Evolutionary conservation across 2,329 filamentous ascomycete species (phyloP), one percentile per base, ranked within the genome.

Genomic region (Apiospora koreana): DNA sequence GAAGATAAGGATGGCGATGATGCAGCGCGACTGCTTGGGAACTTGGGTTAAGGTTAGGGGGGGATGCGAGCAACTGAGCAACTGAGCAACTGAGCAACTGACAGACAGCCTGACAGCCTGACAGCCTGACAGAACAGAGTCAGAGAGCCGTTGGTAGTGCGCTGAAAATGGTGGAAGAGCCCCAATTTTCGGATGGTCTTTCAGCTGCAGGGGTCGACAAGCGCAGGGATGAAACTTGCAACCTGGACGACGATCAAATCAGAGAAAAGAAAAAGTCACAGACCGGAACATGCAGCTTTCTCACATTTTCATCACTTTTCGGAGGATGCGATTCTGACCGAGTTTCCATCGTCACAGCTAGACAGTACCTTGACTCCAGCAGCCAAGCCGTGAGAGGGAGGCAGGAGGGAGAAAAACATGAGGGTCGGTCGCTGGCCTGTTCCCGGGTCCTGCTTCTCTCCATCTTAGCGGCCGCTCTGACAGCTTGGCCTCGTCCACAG

Each of bases 211-310:
- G 54, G 54, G 31, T n/a, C 21, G 31, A 38, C 54, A 62, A 62
- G 54, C 54, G 31, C 18, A 62, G 31, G 54, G 54, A 62, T 62
- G 54, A 62, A 62, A 62, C 54, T 7, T 28, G 4, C 21, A 38
- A 38, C 54, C 54, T 62, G 54, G 54, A 62, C 16, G 54, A 62
- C 54, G 54, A 62, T 62, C 54, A 62, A 62, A 62, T 62, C 54
- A 9, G 28, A 50, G 23, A 16, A 14, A 50, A 58, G 28, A 58
- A 31, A 31, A 58, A 58, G 23, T 25, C n/a, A 50, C 12, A 21
- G 16, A n/a, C 16, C 45, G 38, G 12, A 18, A 25, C 9, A 50
- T 14, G 16, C 7, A 25, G 46, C n/a, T n/a, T n/a, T n/a, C n/a
- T n/a, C n/a, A n/a, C 46, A 50, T 50, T 25, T 50, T 23, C n/a